These are phyloP conservation scores for Moesziomyces sp. DNA, from an alignment of 1,284 basidiomycete genomes.

Conservation along the genomic window DNA sequence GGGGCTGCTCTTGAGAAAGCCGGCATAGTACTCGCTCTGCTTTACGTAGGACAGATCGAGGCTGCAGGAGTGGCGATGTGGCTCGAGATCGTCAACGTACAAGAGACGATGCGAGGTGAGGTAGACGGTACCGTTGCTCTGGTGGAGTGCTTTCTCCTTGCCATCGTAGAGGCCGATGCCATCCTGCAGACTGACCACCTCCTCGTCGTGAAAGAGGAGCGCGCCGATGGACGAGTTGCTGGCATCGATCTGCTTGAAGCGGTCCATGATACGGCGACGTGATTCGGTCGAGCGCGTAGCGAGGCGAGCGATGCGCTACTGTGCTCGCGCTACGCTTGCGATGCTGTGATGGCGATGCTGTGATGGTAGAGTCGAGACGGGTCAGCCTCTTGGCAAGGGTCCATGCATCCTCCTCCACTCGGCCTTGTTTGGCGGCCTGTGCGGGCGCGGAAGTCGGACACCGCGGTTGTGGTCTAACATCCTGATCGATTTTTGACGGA, in stretches of 20 bases:
- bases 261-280: slow-evolving; percentile 49
- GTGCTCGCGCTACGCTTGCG: no score
- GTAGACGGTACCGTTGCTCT: slow-evolving; percentile 79
- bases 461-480: no score
- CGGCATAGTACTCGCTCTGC: slow-evolving; percentile 89
- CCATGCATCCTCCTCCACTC: no score
- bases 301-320: neutral
- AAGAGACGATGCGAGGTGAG: slow-evolving; percentile 86
- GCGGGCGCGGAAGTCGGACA: no score
- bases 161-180: slow-evolving; percentile 69
- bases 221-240: slow-evolving; percentile 59
- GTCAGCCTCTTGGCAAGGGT: no score
- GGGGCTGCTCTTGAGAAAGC: slow-evolving; percentile 87
- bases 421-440: no score
- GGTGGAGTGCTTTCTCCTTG: slow-evolving; percentile 79
- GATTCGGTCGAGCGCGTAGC: neutral
- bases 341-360: no score
- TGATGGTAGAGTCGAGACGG: no score
- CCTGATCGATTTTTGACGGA: no score
- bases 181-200: slow-evolving; percentile 55
- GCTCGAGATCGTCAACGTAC: slow-evolving; percentile 79
- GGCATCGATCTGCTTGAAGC: slow-evolving; percentile 57
- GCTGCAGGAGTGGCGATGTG: slow-evolving; percentile 69
- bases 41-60: slow-evolving; percentile 74
- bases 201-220: slow-evolving; percentile 55